Conservation (phyloP, 1,284 basidiomycete genomes). For the Leccinum pallidistipes region DNA sequence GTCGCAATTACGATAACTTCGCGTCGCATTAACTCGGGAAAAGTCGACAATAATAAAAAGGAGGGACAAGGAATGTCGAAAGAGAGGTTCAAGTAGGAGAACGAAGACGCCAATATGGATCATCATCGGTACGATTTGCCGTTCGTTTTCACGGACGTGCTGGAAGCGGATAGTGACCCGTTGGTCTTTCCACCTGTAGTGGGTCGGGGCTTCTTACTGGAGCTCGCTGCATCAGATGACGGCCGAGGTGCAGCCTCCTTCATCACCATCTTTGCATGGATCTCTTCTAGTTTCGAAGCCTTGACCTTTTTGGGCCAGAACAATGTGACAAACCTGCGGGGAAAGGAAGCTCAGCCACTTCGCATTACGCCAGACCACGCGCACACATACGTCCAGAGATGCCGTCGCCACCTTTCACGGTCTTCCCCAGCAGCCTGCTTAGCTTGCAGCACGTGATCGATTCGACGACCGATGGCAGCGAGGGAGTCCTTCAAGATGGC, state of each 20-base stretch:
- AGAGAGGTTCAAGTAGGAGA: slow-evolving; percentile 10
- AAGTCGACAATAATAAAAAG: slow-evolving; percentile 24
- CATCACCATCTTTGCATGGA: slow-evolving; percentile 81
- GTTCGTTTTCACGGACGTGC: slow-evolving; percentile 34
- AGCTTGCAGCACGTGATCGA: slow-evolving; percentile 79
- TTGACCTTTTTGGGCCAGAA: slow-evolving; percentile 99
- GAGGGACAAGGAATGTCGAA: slow-evolving; percentile 9
- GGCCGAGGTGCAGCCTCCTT: slow-evolving; percentile 65
- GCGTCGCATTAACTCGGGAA: slow-evolving; percentile 24
- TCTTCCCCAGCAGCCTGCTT: slow-evolving; percentile 81
- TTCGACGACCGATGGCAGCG: slow-evolving; percentile 90
- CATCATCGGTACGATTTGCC: slow-evolving; percentile 33
- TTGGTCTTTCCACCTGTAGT: slow-evolving; percentile 52
- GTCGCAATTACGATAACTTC: slow-evolving; percentile 29
- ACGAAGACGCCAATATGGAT: slow-evolving; percentile 8
- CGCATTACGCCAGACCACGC: slow-evolving; percentile 1
- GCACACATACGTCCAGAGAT: slow-evolving; percentile 88
- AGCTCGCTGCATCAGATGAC: slow-evolving; percentile 39
- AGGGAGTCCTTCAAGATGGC: slow-evolving; percentile 95
- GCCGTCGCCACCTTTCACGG: slow-evolving; percentile 84
- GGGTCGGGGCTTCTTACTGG: slow-evolving; percentile 55
- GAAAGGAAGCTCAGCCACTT: background rate
- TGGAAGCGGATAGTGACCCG: slow-evolving; percentile 35
- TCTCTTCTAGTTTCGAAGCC: slow-evolving; percentile 87
- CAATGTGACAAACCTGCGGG: slow-evolving; percentile 79